phyloP scores from a whole-genome alignment of 306 rosid genomes.

The Vigna reflexopilosa region DNA sequence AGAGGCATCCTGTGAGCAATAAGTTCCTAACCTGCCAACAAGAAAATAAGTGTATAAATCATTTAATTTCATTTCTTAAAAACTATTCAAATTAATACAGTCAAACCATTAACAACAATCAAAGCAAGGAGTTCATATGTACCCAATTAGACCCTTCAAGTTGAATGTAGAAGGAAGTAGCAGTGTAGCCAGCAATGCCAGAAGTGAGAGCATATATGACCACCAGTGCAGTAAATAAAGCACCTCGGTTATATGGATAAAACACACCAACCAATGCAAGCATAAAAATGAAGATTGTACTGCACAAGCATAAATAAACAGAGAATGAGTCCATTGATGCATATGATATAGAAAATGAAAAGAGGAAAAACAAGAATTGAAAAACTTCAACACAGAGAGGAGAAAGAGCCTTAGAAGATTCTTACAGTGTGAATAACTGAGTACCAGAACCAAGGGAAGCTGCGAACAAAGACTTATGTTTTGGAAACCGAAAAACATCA shows the following conservation, averaged over 20 bases:
- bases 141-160: conserved; percentile 97
- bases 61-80: conserved; percentile 21
- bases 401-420: conserved; percentile 30
- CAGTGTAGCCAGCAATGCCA: conserved; percentile 94
- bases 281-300: conserved; percentile 91
- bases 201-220: conserved; percentile 96
- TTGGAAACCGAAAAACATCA: conserved; percentile 94
- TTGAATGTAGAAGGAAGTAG: conserved; percentile 91
- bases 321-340: conserved; percentile 33
- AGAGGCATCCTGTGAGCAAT: conserved; percentile 92
- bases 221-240: conserved; percentile 92
- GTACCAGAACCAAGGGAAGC: conserved; percentile 97
- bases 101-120: conserved; percentile 24
- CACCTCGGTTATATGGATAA: conserved; percentile 97
- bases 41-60: conserved; percentile 41
- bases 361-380: too few relatives aligned
- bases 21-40: conserved; percentile 86
- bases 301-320: conserved; percentile 53
- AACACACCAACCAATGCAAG: conserved; percentile 94
- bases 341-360: conserved; percentile 2
- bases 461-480: conserved; percentile 82
- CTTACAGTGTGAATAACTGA: conserved; percentile 93
- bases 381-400: conserved; percentile 2
- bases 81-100: conserved; percentile 26
- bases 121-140: conserved; percentile 38